Evolutionary conservation across 2,329 filamentous ascomycete genomes (phyloP).

Genomic region (Talaromyces sp.): DNA sequence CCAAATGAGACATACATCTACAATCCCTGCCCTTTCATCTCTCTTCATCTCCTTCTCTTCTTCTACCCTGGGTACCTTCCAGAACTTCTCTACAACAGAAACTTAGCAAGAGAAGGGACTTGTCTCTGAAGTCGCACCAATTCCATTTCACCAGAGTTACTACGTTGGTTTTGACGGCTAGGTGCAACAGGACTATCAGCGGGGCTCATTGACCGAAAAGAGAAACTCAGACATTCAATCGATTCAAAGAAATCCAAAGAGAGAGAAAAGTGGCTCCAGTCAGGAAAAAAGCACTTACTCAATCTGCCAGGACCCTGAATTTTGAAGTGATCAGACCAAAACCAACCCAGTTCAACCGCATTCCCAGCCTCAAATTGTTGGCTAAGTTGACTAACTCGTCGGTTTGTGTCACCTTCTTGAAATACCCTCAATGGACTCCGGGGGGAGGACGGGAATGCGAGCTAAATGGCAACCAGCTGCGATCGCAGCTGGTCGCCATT

Average conservation of each 20-base stretch:
- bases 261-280: neutral
- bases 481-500: no score
- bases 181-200: neutral
- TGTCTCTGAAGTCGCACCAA: neutral
- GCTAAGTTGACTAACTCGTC: slow-evolving; percentile 2
- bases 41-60: neutral
- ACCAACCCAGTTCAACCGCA: neutral
- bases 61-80: neutral
- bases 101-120: neutral
- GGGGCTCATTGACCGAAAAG: neutral
- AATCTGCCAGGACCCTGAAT: neutral
- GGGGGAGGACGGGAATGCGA: no score
- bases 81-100: neutral
- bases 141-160: neutral
- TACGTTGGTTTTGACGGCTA: neutral
- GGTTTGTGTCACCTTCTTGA: neutral
- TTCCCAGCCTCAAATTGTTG: neutral
- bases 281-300: neutral
- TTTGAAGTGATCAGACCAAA: neutral
- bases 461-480: no score
- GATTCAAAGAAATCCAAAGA: neutral
- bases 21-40: neutral
- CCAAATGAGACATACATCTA: slow-evolving; percentile 1
- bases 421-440: neutral
- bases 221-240: neutral